Conservation (phyloP, 225 moss, liverwort and hornwort species). For the Marchantia paleacea region DNA sequence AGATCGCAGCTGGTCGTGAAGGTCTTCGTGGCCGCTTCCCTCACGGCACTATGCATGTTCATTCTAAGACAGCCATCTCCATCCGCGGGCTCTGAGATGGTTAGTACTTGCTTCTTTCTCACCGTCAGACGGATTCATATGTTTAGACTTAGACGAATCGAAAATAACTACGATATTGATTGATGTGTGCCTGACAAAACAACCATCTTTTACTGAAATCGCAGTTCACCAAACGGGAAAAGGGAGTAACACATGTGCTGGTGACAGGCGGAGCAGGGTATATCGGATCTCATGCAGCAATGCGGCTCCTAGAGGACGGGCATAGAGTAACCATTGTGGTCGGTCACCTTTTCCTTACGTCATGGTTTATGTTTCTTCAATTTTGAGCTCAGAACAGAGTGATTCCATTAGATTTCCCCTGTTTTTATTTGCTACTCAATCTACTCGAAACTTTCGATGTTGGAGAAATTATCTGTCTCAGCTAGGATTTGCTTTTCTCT, state of each 20-base stretch:
- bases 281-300: conserved; percentile 72
- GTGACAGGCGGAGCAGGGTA: conserved; percentile 80
- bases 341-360: background rate
- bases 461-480: no score
- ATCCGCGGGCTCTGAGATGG: conserved; percentile 26
- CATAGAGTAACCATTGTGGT: conserved; percentile 71
- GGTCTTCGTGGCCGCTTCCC: conserved; percentile 53
- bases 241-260: conserved; percentile 59
- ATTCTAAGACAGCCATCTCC: conserved; percentile 63
- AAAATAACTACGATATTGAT: background rate
- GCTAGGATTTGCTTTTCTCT: background rate
- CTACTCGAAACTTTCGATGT: background rate
- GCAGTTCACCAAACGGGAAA: conserved; percentile 55
- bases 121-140: background rate
- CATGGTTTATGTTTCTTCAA: background rate
- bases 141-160: conserved; percentile 41
- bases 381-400: background rate
- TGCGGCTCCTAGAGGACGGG: conserved; percentile 60
- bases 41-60: conserved; percentile 70
- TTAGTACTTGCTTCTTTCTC: conserved; percentile 11
- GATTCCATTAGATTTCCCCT: background rate
- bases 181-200: background rate
- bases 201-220: background rate
- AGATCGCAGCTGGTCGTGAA: conserved; percentile 66
- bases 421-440: background rate